Percentiles rank a stretch among this genome's conserved stretches.
Evolutionary conservation across 352 stramenopile species (phyloP).

Genomic region (Salisapilia sapeloensis): DNA sequence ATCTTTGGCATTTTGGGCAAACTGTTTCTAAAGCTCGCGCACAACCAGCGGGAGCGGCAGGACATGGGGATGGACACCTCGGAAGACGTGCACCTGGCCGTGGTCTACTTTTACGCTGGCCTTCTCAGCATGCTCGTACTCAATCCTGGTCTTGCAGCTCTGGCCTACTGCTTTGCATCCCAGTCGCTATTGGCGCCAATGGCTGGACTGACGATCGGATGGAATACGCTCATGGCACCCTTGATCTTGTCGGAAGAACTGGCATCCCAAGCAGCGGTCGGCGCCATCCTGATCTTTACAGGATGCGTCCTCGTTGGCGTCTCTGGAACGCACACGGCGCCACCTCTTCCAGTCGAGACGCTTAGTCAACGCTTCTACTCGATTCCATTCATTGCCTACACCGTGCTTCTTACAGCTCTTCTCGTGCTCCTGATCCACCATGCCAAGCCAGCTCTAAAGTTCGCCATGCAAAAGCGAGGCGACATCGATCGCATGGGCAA

Average conservation of each 20-base stretch:
- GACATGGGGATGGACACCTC: constrained; percentile 17
- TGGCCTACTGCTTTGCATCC: constrained; percentile 62
- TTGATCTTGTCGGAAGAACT: constrained; percentile 54
- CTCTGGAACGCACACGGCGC: constrained; percentile 43
- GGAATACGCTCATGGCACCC: constrained; percentile 65
- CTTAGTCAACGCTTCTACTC: constrained; percentile 29
- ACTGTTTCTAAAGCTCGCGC: constrained; percentile 62
- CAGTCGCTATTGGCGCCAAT: constrained; percentile 71
- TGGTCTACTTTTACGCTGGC: constrained; percentile 43
- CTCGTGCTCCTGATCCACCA: constrained; percentile 34
- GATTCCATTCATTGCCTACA: constrained; percentile 50
- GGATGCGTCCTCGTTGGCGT: constrained; percentile 60
- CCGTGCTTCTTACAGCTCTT: constrained; percentile 13
- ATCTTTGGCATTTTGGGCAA: constrained; percentile 70
- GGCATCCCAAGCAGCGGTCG: constrained; percentile 58
- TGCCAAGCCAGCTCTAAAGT: constrained; percentile 28
- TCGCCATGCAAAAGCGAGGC: constrained; percentile 9
- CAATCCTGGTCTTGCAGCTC: constrained; percentile 40
- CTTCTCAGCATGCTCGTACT: constrained; percentile 60
- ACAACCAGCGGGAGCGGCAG: constrained; percentile 46
- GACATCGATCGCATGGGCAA: constrained; percentile 2
- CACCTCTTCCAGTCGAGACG: constrained; percentile 38
- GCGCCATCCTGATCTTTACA: constrained; percentile 55
- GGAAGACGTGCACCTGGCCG: constrained; percentile 11
- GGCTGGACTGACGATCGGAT: constrained; percentile 64